phyloP scores from a whole-genome alignment of 345 rosid species.

The Heritiera littoralis region DNA sequence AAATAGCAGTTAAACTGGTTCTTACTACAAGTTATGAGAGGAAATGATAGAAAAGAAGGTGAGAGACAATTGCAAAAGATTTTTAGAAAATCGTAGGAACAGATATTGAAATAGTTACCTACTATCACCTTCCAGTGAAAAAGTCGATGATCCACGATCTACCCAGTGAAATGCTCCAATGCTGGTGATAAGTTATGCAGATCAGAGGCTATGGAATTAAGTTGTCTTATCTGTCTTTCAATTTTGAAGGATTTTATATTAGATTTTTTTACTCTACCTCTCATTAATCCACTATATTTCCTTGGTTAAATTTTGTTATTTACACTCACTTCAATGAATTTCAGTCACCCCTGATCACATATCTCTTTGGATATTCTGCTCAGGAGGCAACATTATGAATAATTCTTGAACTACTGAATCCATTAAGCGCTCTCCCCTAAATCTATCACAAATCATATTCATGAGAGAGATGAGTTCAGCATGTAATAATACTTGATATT shows the following conservation, averaged over 20 bases:
- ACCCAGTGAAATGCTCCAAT: constrained; percentile 92
- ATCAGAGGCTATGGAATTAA: neutral
- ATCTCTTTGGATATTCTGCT: neutral
- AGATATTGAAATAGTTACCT: constrained; percentile 41
- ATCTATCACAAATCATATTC: neutral
- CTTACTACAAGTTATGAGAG: neutral
- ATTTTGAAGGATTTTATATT: neutral
- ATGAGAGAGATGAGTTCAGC: neutral
- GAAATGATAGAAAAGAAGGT: neutral
- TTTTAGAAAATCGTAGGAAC: neutral
- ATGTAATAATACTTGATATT: neutral
- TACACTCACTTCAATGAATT: neutral
- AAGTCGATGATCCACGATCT: constrained; percentile 66
- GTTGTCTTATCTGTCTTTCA: neutral
- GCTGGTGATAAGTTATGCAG: constrained; percentile 32
- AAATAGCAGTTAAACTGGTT: neutral
- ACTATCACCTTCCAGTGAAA: constrained; percentile 36
- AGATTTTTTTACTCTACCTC: neutral
- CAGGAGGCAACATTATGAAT: neutral
- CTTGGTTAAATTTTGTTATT: neutral
- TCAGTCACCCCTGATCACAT: neutral
- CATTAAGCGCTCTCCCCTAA: neutral
- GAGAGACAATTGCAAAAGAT: neutral
- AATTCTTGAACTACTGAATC: neutral
- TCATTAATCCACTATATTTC: neutral